phyloP scores from a whole-genome alignment of 2,329 filamentous ascomycete genomes.

The Fusarium zealandicum region DNA sequence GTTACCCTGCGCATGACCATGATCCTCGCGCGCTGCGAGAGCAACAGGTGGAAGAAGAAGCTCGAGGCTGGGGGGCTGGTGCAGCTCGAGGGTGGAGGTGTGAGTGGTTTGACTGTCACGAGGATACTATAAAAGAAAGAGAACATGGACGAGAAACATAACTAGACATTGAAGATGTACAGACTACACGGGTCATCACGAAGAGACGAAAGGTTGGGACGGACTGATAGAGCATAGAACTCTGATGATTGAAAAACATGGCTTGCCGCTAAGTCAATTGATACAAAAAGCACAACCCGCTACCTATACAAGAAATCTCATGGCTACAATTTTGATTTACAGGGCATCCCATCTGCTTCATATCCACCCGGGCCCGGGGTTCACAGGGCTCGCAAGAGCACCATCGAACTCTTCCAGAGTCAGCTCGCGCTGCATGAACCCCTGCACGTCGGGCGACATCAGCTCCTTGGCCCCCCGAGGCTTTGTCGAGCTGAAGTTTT shows the following conservation, averaged over 20 bases:
- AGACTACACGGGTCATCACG: slow-evolving; percentile 29
- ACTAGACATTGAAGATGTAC: neutral
- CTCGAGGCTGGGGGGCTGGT: slow-evolving; percentile 66
- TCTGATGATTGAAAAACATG: slow-evolving; percentile 20
- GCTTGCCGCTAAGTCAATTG: slow-evolving; percentile 23
- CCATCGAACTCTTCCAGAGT: slow-evolving; percentile 31
- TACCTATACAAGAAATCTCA: slow-evolving; percentile 20
- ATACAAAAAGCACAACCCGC: slow-evolving; percentile 22
- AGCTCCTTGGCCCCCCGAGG: slow-evolving; percentile 9
- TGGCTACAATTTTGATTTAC: slow-evolving; percentile 12
- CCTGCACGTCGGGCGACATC: slow-evolving; percentile 16
- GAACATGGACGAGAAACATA: slow-evolving; percentile 9
- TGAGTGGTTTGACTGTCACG: slow-evolving; percentile 60
- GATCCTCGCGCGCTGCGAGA: slow-evolving; percentile 76
- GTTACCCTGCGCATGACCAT: slow-evolving; percentile 74
- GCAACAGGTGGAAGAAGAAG: slow-evolving; percentile 78
- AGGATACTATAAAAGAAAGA: slow-evolving; percentile 53
- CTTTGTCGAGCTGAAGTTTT: slow-evolving; percentile 26
- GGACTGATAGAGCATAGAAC: slow-evolving; percentile 25
- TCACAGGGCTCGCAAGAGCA: slow-evolving; percentile 29
- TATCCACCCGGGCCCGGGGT: slow-evolving; percentile 39
- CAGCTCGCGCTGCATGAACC: slow-evolving; percentile 27
- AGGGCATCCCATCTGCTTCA: neutral
- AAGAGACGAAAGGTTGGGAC: slow-evolving; percentile 30
- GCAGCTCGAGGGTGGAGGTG: slow-evolving; percentile 54